These are phyloP conservation scores for Pyrus betulifolia DNA, from an alignment of 306 rosid species.

Conservation along the genomic window DNA sequence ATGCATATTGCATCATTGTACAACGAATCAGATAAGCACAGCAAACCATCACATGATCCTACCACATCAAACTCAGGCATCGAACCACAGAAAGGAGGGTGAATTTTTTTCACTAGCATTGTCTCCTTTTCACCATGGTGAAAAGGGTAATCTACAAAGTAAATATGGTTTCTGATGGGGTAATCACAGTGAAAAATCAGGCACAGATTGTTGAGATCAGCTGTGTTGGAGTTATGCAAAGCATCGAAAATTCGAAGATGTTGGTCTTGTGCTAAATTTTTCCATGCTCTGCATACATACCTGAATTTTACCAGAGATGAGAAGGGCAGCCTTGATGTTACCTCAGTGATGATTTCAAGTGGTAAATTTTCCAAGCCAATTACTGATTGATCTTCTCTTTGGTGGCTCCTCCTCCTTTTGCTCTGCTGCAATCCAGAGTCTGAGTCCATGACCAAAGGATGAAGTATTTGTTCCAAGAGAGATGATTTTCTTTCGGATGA, in stretches of 20 bases:
- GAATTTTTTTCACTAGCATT: conserved; percentile 13
- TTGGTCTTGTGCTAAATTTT: conserved; percentile 7
- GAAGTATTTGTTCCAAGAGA: background rate
- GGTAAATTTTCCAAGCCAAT: conserved; percentile 21
- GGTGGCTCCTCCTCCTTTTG: background rate
- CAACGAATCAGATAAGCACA: conserved; percentile 27
- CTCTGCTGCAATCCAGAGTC: background rate
- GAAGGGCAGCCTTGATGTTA: conserved; percentile 24
- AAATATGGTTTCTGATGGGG: conserved; percentile 32
- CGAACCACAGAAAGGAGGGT: conserved; percentile 13
- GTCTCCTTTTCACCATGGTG: background rate
- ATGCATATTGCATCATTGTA: conserved; percentile 14
- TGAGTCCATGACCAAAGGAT: background rate
- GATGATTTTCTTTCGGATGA: background rate
- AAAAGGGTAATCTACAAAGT: conserved; percentile 19
- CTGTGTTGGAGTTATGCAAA: background rate
- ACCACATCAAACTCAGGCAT: conserved; percentile 31
- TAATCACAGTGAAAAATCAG: conserved; percentile 35
- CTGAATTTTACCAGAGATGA: conserved; percentile 26
- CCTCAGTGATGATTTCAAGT: conserved; percentile 4
- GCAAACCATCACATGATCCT: conserved; percentile 30
- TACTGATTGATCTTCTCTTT: background rate
- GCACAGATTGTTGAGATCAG: conserved; percentile 2
- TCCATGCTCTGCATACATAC: conserved; percentile 28
- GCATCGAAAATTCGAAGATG: background rate